Evolutionary conservation across 2,329 filamentous ascomycete genomes (phyloP).

Genomic region (Arthroderma sp.): DNA sequence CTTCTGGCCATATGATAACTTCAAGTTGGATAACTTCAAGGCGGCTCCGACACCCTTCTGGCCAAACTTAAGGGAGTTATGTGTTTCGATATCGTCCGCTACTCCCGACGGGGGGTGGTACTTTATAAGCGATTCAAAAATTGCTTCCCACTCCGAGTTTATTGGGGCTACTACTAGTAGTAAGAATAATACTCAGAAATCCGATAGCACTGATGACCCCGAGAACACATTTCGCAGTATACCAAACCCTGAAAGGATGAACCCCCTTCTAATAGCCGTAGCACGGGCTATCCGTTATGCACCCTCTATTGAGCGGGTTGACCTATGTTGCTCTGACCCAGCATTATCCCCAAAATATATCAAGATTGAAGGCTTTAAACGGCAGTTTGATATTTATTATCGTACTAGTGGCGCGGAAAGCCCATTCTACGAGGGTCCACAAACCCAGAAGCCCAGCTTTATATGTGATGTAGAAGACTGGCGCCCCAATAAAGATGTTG

Average conservation of each 20-base stretch:
- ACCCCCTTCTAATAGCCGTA: conserved; percentile 7
- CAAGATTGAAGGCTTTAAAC: neutral
- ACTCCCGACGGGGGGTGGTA: neutral
- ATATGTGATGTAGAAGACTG: conserved; percentile 1
- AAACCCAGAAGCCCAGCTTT: neutral
- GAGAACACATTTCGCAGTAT: conserved; percentile 1
- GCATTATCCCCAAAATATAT: neutral
- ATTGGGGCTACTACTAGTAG: neutral
- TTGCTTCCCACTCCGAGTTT: neutral
- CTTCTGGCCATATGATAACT: neutral
- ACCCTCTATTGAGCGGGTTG: neutral
- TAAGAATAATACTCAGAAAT: too few species aligned
- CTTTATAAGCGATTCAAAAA: neutral
- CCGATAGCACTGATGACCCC: neutral
- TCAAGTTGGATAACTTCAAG: too few species aligned
- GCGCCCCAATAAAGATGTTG: conserved; percentile 7
- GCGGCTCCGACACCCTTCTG: neutral
- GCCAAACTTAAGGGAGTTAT: neutral
- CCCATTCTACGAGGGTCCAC: too few species aligned
- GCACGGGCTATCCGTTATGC: conserved; percentile 5
- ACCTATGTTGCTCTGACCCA: neutral
- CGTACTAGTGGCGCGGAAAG: neutral
- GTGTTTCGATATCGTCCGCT: neutral
- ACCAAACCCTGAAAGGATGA: conserved; percentile 2
- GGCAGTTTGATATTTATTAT: neutral